Percentiles rank a stretch among this genome's conserved stretches.
These are phyloP conservation scores for Sporothrix humicola DNA, from an alignment of 2,329 filamentous ascomycete species.

Conservation along the genomic window DNA sequence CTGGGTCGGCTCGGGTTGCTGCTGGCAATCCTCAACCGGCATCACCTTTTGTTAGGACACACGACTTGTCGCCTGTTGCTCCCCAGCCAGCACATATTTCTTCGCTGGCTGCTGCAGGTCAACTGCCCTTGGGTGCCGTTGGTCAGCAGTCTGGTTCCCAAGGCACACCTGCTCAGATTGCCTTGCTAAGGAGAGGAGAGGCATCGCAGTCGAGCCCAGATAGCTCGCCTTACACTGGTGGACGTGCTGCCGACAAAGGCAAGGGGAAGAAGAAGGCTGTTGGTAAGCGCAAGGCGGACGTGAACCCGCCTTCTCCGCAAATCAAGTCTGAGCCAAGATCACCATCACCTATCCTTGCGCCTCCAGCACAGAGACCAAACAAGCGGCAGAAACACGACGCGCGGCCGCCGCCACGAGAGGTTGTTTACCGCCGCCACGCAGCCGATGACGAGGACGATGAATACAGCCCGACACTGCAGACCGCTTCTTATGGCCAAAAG, in stretches of 20 bases:
- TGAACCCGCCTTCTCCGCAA: constrained; percentile 56
- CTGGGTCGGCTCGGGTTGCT: not conserved
- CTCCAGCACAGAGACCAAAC: constrained; percentile 58
- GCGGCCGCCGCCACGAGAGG: constrained; percentile 40
- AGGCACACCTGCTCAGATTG: constrained; percentile 59
- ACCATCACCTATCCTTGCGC: constrained; percentile 62
- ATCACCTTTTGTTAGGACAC: constrained; percentile 67
- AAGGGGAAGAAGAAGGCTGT: constrained; percentile 58
- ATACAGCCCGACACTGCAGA: constrained; percentile 37
- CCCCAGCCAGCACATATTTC: constrained; percentile 76
- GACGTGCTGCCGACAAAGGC: constrained; percentile 40
- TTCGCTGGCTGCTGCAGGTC: constrained; percentile 53
- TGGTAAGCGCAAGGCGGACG: constrained; percentile 59
- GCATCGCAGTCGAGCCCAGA: constrained; percentile 61
- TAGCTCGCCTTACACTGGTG: constrained; percentile 60
- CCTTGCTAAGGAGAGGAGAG: constrained; percentile 60
- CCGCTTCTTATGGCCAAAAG: not conserved
- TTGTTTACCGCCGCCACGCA: constrained; percentile 29
- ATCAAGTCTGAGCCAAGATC: constrained; percentile 71
- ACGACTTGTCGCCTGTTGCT: constrained; percentile 74
- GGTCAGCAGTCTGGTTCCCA: constrained; percentile 40
- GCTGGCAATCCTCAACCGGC: constrained; percentile 48
- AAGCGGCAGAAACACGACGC: constrained; percentile 61
- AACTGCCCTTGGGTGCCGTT: constrained; percentile 41
- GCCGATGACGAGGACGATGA: not conserved